These are phyloP conservation scores for Pestalotiopsis sp. DNA, from an alignment of 2,329 filamentous ascomycete genomes.

Conservation along the genomic window DNA sequence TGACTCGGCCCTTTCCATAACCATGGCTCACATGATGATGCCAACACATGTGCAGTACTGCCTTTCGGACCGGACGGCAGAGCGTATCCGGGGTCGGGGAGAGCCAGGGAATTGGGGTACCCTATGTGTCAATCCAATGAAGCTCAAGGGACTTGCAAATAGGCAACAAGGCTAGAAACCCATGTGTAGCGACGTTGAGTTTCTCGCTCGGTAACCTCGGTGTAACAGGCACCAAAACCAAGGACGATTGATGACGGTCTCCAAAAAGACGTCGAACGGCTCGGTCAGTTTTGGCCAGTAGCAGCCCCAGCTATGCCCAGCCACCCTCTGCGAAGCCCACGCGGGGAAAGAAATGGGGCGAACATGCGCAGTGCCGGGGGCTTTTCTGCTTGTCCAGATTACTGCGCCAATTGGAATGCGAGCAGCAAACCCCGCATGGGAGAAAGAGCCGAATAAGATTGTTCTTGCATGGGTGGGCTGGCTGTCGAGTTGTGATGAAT, in stretches of 20 bases:
- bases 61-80: neutral
- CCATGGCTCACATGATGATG: neutral
- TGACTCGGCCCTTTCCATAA: neutral
- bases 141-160: neutral
- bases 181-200: neutral
- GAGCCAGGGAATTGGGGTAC: neutral
- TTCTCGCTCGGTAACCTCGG: neutral
- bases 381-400: neutral
- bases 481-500: neutral
- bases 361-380: neutral
- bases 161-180: neutral
- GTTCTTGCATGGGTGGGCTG: neutral
- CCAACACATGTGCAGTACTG: neutral
- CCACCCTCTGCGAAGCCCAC: neutral
- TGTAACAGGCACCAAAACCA: neutral
- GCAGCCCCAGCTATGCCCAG: neutral
- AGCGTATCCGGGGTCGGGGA: neutral
- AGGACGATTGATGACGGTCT: neutral
- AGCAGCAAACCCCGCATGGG: slow-evolving; percentile 7
- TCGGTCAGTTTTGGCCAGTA: neutral
- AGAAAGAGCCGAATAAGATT: neutral
- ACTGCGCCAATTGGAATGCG: slow-evolving; percentile 9
- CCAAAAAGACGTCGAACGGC: neutral
- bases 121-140: neutral
- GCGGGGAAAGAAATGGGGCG: slow-evolving; percentile 8